These are phyloP conservation scores for Epichloe coenophiala DNA, from an alignment of 2,329 filamentous ascomycete species.

Conservation along the genomic window DNA sequence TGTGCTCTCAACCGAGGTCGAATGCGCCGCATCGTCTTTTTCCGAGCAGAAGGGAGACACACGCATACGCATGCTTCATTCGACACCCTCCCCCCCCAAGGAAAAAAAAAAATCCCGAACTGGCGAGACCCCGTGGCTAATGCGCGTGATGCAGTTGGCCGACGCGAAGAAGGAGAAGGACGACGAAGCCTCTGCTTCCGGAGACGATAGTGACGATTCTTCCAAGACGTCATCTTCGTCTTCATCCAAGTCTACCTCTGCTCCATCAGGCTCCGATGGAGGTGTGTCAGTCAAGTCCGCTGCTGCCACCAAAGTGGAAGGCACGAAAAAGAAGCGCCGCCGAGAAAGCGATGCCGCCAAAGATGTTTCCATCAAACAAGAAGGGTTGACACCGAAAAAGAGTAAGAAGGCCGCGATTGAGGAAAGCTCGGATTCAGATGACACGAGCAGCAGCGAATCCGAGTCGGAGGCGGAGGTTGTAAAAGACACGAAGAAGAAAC, in stretches of 20 bases:
- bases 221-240: conserved; percentile 8
- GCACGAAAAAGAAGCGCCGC: conserved; percentile 16
- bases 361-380: conserved; percentile 8
- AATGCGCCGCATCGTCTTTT: neutral
- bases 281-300: conserved; percentile 10
- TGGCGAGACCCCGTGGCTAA: neutral
- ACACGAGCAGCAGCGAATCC: neutral
- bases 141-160: conserved; percentile 5
- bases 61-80: neutral
- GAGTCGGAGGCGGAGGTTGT: neutral
- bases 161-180: conserved; percentile 11
- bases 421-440: neutral
- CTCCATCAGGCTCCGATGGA: conserved; percentile 13
- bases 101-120: too few relatives aligned
- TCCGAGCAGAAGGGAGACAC: neutral
- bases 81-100: neutral
- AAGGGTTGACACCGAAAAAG: neutral
- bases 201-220: conserved; percentile 9
- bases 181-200: conserved; percentile 7
- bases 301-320: conserved; percentile 14
- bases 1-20: neutral
- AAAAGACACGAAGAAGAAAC: conserved; percentile 8
- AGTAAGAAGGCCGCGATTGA: neutral
- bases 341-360: conserved; percentile 15
- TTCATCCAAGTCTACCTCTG: conserved; percentile 10